phyloP scores from a whole-genome alignment of 1,284 basidiomycete genomes.

The Rhodotorula sp. region DNA sequence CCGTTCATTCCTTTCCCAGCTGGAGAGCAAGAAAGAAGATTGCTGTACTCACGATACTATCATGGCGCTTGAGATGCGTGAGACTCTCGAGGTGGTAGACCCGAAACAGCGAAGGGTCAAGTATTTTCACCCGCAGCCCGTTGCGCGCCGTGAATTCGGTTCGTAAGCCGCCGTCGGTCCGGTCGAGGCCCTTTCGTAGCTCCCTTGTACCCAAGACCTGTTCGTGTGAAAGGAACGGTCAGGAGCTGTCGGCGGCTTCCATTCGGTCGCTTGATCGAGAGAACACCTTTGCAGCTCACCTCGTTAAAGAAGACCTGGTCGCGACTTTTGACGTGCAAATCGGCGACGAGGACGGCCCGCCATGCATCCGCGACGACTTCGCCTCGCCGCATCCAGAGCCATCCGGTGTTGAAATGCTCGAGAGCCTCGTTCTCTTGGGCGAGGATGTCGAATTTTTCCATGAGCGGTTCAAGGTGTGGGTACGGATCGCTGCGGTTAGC shows the following conservation, averaged over 20 bases:
- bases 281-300: slow-evolving; percentile 11
- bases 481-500: slow-evolving; percentile 19
- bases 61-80: slow-evolving; percentile 4
- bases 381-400: slow-evolving; percentile 31
- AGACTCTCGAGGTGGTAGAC: slow-evolving; percentile 10
- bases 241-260: too few species aligned
- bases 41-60: slow-evolving; percentile 7
- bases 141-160: slow-evolving; percentile 22
- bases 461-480: slow-evolving; percentile 30
- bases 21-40: neutral
- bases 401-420: slow-evolving; percentile 33
- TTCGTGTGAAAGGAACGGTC: neutral
- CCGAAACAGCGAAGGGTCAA: slow-evolving; percentile 18
- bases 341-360: slow-evolving; percentile 28
- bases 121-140: slow-evolving; percentile 28
- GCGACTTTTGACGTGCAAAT: slow-evolving; percentile 14
- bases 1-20: too few species aligned
- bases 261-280: neutral
- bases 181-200: neutral
- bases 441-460: slow-evolving; percentile 26
- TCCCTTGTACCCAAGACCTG: too few species aligned
- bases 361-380: slow-evolving; percentile 18
- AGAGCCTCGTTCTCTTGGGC: slow-evolving; percentile 31
- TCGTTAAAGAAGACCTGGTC: slow-evolving; percentile 37
- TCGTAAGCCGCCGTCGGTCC: neutral